A percentile compares a stretch with the other conserved stretches of the same genome.
These are phyloP conservation scores for Suillus plorans DNA, from an alignment of 768 basidiomycete species.

Conservation along the genomic window DNA sequence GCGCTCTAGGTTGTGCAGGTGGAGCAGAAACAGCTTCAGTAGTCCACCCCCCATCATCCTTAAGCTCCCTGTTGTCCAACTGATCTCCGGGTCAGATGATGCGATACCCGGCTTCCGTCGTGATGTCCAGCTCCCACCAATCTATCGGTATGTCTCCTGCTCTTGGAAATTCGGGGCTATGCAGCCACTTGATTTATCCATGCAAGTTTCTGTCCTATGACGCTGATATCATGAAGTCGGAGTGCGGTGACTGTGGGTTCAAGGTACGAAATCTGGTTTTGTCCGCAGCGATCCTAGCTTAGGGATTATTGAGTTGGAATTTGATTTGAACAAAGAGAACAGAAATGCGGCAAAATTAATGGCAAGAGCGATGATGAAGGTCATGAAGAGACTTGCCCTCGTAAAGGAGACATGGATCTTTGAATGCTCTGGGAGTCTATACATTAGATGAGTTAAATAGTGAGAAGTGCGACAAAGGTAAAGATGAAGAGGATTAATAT, in stretches of 20 bases:
- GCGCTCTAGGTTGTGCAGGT: no score
- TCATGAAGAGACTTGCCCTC: background rate
- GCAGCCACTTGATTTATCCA: background rate
- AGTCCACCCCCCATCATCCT: no score
- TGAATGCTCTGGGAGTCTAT: background rate
- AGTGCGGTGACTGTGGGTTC: background rate
- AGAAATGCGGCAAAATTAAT: background rate
- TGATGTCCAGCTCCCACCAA: background rate
- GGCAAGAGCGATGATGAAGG: background rate
- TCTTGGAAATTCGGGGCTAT: background rate
- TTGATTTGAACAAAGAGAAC: background rate
- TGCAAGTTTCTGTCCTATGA: background rate
- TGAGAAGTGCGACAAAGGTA: background rate
- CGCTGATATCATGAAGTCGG: background rate
- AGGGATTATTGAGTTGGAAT: no score
- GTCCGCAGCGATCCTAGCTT: background rate
- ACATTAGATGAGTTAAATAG: background rate
- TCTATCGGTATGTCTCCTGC: background rate
- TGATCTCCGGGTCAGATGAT: no score
- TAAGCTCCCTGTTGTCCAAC: constrained; percentile 1
- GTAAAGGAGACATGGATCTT: background rate
- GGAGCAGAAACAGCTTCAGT: no score
- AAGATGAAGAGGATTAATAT: no score
- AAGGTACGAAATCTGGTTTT: background rate
- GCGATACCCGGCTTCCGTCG: background rate